phyloP scores from a whole-genome alignment of 192 early-diverging fungal genomes.

The Gaertneriomyces sp. region DNA sequence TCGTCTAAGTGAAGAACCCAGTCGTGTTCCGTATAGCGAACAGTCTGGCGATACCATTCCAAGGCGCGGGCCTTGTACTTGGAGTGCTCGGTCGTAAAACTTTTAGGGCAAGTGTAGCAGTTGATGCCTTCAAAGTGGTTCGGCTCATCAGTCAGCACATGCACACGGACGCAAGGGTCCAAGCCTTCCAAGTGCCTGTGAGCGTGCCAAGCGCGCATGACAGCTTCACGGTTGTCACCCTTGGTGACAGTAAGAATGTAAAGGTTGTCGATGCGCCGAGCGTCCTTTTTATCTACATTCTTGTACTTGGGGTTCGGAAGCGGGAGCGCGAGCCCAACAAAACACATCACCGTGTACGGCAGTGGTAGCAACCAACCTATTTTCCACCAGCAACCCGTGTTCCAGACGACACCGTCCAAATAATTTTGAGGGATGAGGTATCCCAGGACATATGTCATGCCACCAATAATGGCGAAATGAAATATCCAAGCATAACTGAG shows the following conservation, averaged over 20 bases:
- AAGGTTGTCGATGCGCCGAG: slow-evolving; percentile 50
- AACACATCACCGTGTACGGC: slow-evolving; percentile 56
- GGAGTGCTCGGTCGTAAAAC: slow-evolving; percentile 34
- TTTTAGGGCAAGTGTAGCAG: slow-evolving; percentile 56
- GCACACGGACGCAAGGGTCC: slow-evolving; percentile 53
- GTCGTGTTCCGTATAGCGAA: slow-evolving; percentile 52
- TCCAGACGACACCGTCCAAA: slow-evolving; percentile 47
- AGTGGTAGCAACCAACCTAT: slow-evolving; percentile 55
- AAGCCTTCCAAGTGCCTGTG: slow-evolving; percentile 53
- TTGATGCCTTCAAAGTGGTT: slow-evolving; percentile 55
- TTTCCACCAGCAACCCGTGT: slow-evolving; percentile 55
- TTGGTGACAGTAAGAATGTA: slow-evolving; percentile 59
- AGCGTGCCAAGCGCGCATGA: slow-evolving; percentile 52
- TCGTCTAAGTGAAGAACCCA: slow-evolving; percentile 61
- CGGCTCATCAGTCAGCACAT: slow-evolving; percentile 59
- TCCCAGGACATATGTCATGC: slow-evolving; percentile 45
- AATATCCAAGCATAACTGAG: slow-evolving; percentile 51
- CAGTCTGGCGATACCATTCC: slow-evolving; percentile 58
- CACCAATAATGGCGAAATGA: slow-evolving; percentile 42
- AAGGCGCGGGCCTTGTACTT: slow-evolving; percentile 60
- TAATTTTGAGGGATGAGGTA: slow-evolving; percentile 42
- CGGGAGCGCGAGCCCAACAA: slow-evolving; percentile 50
- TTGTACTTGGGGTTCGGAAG: slow-evolving; percentile 37
- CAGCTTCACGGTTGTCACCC: slow-evolving; percentile 53
- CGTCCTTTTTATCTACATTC: slow-evolving; percentile 8